A percentile compares a stretch with the other conserved stretches of the same genome.
Conservation (phyloP, 176 grass and related monocot genomes). For the Oryza punctata region DNA sequence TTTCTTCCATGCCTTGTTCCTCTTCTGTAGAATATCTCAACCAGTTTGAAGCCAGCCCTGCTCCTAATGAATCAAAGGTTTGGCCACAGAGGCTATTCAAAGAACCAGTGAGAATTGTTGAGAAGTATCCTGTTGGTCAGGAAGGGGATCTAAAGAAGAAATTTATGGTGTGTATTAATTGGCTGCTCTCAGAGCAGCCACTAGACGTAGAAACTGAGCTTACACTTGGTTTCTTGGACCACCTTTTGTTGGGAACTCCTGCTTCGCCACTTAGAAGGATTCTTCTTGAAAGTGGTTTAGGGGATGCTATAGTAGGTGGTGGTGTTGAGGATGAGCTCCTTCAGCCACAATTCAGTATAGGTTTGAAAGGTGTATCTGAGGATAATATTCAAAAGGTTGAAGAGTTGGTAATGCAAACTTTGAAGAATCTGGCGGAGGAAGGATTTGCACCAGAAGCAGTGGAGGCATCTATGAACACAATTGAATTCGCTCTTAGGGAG, state of each 20-base stretch:
- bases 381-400: constrained; percentile 81
- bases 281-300: constrained; percentile 89
- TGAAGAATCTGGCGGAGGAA: constrained; percentile 73
- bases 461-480: constrained; percentile 97
- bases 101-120: constrained; percentile 65
- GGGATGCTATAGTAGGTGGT: constrained; percentile 90
- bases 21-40: constrained; percentile 82
- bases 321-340: constrained; percentile 98
- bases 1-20: neutral
- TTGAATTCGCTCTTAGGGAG: constrained; percentile 93
- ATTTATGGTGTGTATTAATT: constrained; percentile 95
- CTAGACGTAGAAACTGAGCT: constrained; percentile 88
- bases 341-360: constrained; percentile 94
- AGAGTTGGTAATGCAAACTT: constrained; percentile 78
- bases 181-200: constrained; percentile 84
- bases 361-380: constrained; percentile 87
- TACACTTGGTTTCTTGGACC: constrained; percentile 83
- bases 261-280: constrained; percentile 90
- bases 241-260: constrained; percentile 92
- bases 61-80: constrained; percentile 82
- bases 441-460: constrained; percentile 94
- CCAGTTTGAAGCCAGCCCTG: constrained; percentile 78
- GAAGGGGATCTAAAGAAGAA: constrained; percentile 90
- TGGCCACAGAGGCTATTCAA: constrained; percentile 84
- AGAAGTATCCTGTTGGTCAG: constrained; percentile 88